phyloP scores from a whole-genome alignment of 768 basidiomycete species.

The Boletales sp. region DNA sequence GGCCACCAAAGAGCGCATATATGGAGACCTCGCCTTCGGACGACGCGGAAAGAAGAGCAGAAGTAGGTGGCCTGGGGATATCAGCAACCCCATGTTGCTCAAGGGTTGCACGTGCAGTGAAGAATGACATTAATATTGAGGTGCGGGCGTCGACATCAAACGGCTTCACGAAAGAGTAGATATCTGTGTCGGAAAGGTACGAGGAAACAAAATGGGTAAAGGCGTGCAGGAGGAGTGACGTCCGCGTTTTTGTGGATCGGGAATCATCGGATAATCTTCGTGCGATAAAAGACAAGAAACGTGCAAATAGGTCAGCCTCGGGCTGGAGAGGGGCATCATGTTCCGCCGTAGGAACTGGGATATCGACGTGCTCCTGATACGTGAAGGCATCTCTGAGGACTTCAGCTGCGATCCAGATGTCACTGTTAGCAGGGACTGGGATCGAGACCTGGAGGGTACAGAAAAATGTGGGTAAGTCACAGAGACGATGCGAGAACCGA shows the following conservation, averaged over 20 bases:
- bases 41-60: constrained; percentile 68
- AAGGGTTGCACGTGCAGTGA: constrained; percentile 66
- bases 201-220: constrained; percentile 75
- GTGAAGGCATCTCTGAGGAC: constrained; percentile 86
- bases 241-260: constrained; percentile 50
- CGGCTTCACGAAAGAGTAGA: constrained; percentile 75
- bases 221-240: constrained; percentile 66
- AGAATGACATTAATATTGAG: constrained; percentile 76
- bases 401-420: constrained; percentile 93
- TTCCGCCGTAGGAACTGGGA: constrained; percentile 49
- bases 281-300: constrained; percentile 78
- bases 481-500: constrained; percentile 5
- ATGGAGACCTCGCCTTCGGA: constrained; percentile 63
- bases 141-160: constrained; percentile 77
- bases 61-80: constrained; percentile 57
- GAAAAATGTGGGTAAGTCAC: constrained; percentile 1
- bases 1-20: constrained; percentile 95
- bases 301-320: constrained; percentile 73
- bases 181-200: constrained; percentile 69
- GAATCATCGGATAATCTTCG: constrained; percentile 55
- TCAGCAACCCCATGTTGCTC: constrained; percentile 51
- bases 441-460: constrained; percentile 61
- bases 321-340: constrained; percentile 58
- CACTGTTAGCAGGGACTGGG: constrained; percentile 74
- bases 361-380: constrained; percentile 59